Evolutionary conservation across 1,284 basidiomycete species (phyloP), one percentile per base, ranked within the genome.

Genomic region (Ganoderma boninense): DNA sequence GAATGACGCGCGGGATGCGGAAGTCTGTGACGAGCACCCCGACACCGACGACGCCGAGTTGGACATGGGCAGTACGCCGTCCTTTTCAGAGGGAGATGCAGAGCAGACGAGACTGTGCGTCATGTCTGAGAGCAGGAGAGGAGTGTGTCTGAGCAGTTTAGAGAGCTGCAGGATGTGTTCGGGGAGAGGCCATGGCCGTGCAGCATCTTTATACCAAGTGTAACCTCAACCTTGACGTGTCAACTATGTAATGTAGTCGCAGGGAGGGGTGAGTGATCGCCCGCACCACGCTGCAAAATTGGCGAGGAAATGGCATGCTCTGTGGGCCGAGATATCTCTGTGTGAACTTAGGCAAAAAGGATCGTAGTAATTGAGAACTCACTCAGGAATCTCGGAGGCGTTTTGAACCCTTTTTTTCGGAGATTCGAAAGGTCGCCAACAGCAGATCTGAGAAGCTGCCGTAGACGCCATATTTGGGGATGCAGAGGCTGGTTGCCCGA

Each of bases 381-480:
- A 72, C 69, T 38, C 65, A 68, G 38, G 68, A 74, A 75, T 75
- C 74, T 74, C 65, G 73, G 73, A 76, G 78, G 77, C 69, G 69
- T 76, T 80, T 79, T 74, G 78, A 65, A 76, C 79, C 79, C 79
- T 77, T 72, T 69, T 78, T 73, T 69, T 74, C 74, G 75, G 75
- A 77, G 75, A 76, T 78, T 65, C 65, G 73, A 74, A 70, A 76
- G 68, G 64, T 62, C 69, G 49, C 38, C 60, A 46, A 64, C 65
- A 67, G 66, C 59, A 73, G 74, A 70, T 69, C 67, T 69, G 64
- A 72, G 72, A 69, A 67, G 72, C 49, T 69, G 69, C 70, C 62
- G 66, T 69, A 60, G 68, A 68, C 44, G 64, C 62, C 73, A 66
- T 52, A 52, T 66, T 68, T 71, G 66, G 69, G 73, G 69, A 71